Evolutionary conservation across 208 protist genomes (phyloP).

Genomic region (Trypanosoma rangeli): DNA sequence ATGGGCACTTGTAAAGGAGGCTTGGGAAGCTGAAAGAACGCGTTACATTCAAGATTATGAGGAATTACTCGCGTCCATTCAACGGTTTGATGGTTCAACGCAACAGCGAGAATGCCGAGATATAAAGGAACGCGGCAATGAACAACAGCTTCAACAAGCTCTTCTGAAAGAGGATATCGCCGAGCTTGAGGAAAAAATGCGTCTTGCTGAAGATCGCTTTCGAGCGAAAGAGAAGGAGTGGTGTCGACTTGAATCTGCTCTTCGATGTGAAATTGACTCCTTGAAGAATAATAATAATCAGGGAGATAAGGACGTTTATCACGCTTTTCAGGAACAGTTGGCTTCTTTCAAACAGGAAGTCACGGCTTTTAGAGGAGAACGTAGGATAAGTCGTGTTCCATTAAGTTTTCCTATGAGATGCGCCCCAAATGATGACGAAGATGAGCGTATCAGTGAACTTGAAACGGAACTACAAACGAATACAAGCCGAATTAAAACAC

Average conservation of each 20-base stretch:
- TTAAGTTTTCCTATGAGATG: constrained; percentile 3
- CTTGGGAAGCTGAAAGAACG: constrained; percentile 61
- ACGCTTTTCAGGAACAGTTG: constrained; percentile 64
- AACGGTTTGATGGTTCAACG: constrained; percentile 23
- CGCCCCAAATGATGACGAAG: background rate
- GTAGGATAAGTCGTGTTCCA: constrained; percentile 16
- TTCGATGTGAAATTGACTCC: constrained; percentile 39
- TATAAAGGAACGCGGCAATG: constrained; percentile 27
- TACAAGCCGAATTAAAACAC: constrained; percentile 12
- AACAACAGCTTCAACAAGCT: constrained; percentile 40
- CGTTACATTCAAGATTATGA: constrained; percentile 53
- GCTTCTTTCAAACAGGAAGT: constrained; percentile 46
- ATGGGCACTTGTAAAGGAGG: constrained; percentile 36
- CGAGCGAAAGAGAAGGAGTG: constrained; percentile 74
- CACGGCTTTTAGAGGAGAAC: constrained; percentile 21
- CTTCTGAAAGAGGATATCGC: constrained; percentile 73
- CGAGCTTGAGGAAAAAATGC: constrained; percentile 69
- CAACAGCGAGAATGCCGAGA: constrained; percentile 25
- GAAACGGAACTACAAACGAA: constrained; percentile 13
- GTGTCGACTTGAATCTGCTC: constrained; percentile 36
- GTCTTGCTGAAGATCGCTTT: constrained; percentile 44
- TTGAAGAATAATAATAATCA: constrained; percentile 30
- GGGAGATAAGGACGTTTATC: constrained; percentile 49
- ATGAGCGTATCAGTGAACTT: constrained; percentile 22
- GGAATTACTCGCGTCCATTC: constrained; percentile 36